Percentiles rank a stretch among this genome's conserved stretches.
Evolutionary conservation across 768 basidiomycete species (phyloP).

Genomic region (Tricholoma terreum): DNA sequence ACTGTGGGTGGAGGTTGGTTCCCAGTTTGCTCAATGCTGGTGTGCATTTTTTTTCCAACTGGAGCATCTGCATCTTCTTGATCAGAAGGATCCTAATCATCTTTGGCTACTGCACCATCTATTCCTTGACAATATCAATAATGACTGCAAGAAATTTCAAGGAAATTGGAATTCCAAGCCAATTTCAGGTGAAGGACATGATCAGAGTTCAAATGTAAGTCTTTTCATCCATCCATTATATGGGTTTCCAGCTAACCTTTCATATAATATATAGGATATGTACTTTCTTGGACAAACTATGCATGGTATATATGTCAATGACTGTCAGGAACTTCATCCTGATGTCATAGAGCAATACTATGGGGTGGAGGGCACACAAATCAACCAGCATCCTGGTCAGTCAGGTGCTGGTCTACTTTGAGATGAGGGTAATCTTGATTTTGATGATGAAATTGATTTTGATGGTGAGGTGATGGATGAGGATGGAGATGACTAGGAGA

Average conservation of each 20-base stretch:
- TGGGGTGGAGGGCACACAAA: no score
- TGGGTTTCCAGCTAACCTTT: constrained; percentile 5
- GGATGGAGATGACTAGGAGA: no score
- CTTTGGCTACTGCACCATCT: constrained; percentile 43
- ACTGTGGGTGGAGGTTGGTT: constrained; percentile 42
- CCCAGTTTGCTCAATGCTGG: constrained; percentile 39
- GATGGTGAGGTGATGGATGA: no score
- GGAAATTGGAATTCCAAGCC: constrained; percentile 40
- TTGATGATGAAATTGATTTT: no score
- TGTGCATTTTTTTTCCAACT: constrained; percentile 38
- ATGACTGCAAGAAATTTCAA: constrained; percentile 32
- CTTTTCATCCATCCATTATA: no score
- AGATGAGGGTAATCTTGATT: no score
- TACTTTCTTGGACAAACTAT: neutral
- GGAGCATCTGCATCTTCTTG: constrained; percentile 31
- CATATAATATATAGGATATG: constrained; percentile 12
- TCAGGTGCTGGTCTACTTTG: no score
- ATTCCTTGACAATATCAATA: constrained; percentile 33
- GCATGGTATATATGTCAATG: constrained; percentile 6
- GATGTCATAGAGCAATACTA: no score
- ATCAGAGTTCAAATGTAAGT: constrained; percentile 20
- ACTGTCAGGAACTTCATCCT: no score
- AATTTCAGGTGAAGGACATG: constrained; percentile 23
- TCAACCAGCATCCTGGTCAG: no score
- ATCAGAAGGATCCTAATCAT: constrained; percentile 29